These are phyloP conservation scores for Eimeria brunetti DNA, from an alignment of 169 alveolate species.

Conservation along the genomic window DNA sequence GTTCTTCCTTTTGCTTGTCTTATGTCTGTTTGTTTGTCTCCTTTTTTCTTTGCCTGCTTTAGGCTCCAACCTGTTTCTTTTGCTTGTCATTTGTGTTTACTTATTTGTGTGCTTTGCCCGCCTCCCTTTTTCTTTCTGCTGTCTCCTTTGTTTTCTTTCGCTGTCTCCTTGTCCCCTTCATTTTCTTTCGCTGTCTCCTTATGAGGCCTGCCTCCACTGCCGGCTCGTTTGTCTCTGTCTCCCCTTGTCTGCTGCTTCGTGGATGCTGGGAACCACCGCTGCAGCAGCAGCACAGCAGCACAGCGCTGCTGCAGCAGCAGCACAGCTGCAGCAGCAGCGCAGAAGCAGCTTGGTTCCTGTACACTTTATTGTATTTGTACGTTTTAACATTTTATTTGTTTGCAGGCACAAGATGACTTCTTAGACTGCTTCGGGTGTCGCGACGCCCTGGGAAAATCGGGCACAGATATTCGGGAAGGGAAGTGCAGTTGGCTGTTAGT, in stretches of 20 bases:
- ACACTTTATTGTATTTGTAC: neutral
- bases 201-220: neutral
- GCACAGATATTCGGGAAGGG: constrained; percentile 82
- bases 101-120: neutral
- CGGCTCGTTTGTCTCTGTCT: neutral
- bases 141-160: neutral
- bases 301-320: neutral
- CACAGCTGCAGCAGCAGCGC: neutral
- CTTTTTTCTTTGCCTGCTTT: neutral
- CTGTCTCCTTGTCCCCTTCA: neutral
- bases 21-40: neutral
- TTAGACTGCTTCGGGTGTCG: constrained; percentile 82
- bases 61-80: neutral
- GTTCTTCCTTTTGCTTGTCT: neutral
- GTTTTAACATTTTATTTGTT: neutral
- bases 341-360: neutral
- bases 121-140: neutral
- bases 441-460: constrained; percentile 76
- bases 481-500: constrained; percentile 82
- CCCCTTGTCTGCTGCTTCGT: neutral
- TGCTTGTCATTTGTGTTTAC: neutral
- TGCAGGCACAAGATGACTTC: constrained; percentile 83
- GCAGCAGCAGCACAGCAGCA: neutral
- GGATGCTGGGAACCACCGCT: neutral
- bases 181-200: neutral